Percentiles rank a stretch among this genome's conserved stretches.
Conservation (phyloP, 331 rosid species). For the Malus hybrid region DNA sequence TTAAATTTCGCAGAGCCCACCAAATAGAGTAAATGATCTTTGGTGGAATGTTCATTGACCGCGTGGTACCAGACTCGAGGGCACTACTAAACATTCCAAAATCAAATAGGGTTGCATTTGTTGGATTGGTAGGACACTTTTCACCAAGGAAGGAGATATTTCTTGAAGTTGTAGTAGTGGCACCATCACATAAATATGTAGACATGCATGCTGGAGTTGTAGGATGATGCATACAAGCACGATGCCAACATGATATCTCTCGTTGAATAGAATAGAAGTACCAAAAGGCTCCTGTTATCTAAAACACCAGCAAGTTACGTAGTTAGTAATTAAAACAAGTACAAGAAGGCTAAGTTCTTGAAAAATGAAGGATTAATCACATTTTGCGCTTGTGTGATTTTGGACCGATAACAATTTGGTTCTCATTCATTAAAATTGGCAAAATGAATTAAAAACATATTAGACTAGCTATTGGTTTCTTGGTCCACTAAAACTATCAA, state of each 20-base stretch:
- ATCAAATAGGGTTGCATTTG: not conserved
- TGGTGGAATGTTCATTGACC: not conserved
- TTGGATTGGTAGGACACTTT: constrained; percentile 2
- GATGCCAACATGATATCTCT: too few species aligned
- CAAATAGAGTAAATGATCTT: not conserved
- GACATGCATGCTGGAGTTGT: not conserved
- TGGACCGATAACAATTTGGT: too few species aligned
- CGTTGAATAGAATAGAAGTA: constrained; percentile 4
- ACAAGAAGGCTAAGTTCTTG: too few species aligned
- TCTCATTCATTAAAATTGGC: too few species aligned
- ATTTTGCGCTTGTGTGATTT: too few species aligned
- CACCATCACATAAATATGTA: not conserved
- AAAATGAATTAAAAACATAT: too few species aligned
- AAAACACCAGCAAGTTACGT: too few species aligned
- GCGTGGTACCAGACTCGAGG: constrained; percentile 1
- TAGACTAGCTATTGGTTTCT: too few species aligned
- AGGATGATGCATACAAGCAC: not conserved
- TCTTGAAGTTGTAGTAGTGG: not conserved
- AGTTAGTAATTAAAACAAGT: too few species aligned
- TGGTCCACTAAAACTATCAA: too few species aligned
- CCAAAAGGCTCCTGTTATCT: constrained; percentile 19
- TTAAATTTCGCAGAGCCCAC: constrained; percentile 12
- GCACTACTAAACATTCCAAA: constrained; percentile 7
- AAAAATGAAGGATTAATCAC: too few species aligned
- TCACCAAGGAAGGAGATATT: not conserved